Percentiles rank a stretch among this genome's conserved stretches.
phyloP scores from a whole-genome alignment of 805 yeast genomes.

The Starmerella apis region DNA sequence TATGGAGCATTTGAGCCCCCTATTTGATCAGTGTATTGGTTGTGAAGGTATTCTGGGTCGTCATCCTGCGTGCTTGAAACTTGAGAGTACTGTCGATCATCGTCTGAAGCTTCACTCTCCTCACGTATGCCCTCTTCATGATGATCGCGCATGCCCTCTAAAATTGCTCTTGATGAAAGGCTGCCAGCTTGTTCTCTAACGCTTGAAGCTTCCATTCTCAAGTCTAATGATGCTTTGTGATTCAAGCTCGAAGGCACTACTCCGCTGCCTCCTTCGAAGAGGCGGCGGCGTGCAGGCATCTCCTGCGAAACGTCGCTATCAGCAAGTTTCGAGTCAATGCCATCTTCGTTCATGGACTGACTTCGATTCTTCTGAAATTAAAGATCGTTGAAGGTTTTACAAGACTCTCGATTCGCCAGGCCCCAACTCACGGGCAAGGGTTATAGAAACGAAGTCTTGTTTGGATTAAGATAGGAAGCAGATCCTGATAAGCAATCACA shows the following conservation, averaged over 20 bases:
- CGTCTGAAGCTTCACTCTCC: neutral
- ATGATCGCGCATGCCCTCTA: constrained; percentile 13
- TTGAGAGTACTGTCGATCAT: neutral
- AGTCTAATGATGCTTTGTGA: constrained; percentile 13
- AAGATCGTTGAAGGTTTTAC: neutral
- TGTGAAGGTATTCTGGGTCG: neutral
- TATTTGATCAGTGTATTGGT: neutral
- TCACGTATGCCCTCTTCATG: neutral
- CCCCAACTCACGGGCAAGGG: neutral
- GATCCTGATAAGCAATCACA: no score
- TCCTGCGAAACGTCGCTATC: constrained; percentile 3
- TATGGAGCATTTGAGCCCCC: neutral
- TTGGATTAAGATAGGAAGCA: no score
- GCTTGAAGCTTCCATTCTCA: constrained; percentile 16
- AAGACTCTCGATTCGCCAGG: neutral
- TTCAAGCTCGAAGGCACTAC: constrained; percentile 10
- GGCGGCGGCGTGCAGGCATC: constrained; percentile 16
- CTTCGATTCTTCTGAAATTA: neutral
- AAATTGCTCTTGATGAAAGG: constrained; percentile 21
- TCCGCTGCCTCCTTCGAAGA: constrained; percentile 20
- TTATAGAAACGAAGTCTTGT: neutral
- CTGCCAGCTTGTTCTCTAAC: constrained; percentile 24
- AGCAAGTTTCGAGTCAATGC: neutral
- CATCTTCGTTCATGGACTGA: neutral
- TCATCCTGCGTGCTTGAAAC: neutral